Evolutionary conservation across 768 basidiomycete species (phyloP).

Genomic region (Chiua virens): DNA sequence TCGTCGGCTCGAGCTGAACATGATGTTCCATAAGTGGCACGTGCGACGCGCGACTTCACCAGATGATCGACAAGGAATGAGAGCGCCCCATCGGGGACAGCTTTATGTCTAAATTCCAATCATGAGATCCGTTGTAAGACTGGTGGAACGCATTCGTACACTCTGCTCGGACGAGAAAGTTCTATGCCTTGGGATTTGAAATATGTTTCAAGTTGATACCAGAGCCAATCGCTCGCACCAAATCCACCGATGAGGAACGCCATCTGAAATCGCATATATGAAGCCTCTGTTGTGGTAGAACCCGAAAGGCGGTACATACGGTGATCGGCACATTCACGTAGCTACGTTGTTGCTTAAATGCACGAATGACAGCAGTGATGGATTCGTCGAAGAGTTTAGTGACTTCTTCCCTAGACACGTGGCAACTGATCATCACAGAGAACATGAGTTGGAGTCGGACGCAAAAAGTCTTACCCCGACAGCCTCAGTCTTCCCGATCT

Average conservation of each 20-base stretch:
- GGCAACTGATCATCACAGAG: background rate
- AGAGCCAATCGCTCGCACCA: constrained; percentile 46
- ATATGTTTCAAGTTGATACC: constrained; percentile 37
- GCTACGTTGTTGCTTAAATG: constrained; percentile 30
- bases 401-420: constrained; percentile 32
- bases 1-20: constrained; percentile 23
- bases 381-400: constrained; percentile 44
- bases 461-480: constrained; percentile 25
- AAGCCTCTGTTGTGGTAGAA: background rate
- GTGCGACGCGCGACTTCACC: constrained; percentile 45
- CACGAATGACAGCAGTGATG: constrained; percentile 29
- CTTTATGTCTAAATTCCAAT: constrained; percentile 34
- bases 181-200: constrained; percentile 37
- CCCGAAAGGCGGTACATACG: constrained; percentile 16
- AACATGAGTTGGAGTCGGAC: background rate
- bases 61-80: constrained; percentile 40
- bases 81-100: constrained; percentile 50
- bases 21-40: constrained; percentile 54
- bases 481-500: constrained; percentile 35
- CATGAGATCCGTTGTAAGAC: background rate
- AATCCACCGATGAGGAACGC: constrained; percentile 52
- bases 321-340: constrained; percentile 25
- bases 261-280: background rate
- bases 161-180: constrained; percentile 46
- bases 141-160: constrained; percentile 37